Evolutionary conservation across 352 stramenopile species (phyloP), one percentile per base, ranked within the genome.

Genomic region (Phytophthora cryptogea): DNA sequence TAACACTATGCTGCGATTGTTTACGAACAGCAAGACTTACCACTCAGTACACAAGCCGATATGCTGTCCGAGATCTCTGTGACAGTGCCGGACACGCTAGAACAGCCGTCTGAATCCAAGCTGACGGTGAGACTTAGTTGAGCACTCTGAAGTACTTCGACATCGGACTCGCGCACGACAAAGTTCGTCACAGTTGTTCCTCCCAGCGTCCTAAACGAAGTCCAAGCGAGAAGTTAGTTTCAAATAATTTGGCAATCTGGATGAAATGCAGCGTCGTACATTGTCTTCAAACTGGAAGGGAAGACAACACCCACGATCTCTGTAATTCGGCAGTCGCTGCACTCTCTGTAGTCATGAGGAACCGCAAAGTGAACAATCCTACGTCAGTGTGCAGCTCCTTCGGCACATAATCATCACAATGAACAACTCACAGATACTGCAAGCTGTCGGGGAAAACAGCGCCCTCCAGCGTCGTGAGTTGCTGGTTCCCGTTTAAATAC

Each of bases 401-500:
- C 36, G 9, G 10, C 9, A 2, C 8, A 33, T 9, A 7, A 11
- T n/a, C 31, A n/a, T 37, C 53, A 59, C 28, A 4, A 52, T 33
- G 13, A 43, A 39, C 16, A 40, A 58, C 54, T 45, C 47, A 78
- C 63, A 78, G 41, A 8, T 69, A 66, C 44, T 66, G 44, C n/a
- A 88, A 54, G 8, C 59, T 70, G 42, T 77, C 63, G 0, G 78
- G 76, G 16, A 88, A 61, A 11, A 79, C 67, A 36, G 70, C 61
- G 14, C 73, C 75, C 37, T 80, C 39, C 40, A 88, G 52, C 17
- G 67, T 72, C 7, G 66, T 64, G 20, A 82, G 67, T 26, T 78
- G 54, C 36, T 60, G 35, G 49, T 88, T 88, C 8, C 72, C 71
- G 39, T 70, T 77, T 9, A 84, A 51, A 43, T 59, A 73, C 54